These are phyloP conservation scores for Phytophthora melonis DNA, from an alignment of 352 stramenopile species.

Conservation along the genomic window DNA sequence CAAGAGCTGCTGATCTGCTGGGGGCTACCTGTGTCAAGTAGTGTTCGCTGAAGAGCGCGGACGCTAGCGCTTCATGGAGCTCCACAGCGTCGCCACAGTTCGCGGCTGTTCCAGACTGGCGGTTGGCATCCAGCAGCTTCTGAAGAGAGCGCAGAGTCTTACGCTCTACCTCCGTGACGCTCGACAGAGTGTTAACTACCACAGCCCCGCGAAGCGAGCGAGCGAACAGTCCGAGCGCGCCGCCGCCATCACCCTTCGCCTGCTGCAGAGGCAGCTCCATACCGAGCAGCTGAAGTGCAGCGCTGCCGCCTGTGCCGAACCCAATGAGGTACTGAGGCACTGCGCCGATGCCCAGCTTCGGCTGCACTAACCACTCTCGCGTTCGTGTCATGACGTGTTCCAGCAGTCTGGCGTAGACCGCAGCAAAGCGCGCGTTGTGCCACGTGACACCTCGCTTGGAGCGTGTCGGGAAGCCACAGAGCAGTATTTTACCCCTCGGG, in stretches of 20 bases:
- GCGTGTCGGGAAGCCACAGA: conserved; percentile 65
- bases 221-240: conserved; percentile 50
- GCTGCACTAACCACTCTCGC: conserved; percentile 78
- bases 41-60: conserved; percentile 63
- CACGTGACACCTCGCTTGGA: conserved; percentile 48
- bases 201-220: conserved; percentile 59
- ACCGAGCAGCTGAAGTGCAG: conserved; percentile 59
- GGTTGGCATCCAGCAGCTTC: conserved; percentile 20
- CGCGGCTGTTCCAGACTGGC: not conserved
- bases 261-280: conserved; percentile 51
- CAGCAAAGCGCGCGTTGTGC: conserved; percentile 60
- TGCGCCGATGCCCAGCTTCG: conserved; percentile 66
- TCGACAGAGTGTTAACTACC: conserved; percentile 57
- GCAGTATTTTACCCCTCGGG: conserved; percentile 67
- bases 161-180: conserved; percentile 36
- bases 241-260: conserved; percentile 19
- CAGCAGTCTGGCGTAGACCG: conserved; percentile 59
- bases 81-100: conserved; percentile 38
- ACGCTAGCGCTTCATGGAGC: conserved; percentile 58
- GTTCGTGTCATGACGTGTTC: conserved; percentile 58
- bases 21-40: conserved; percentile 66
- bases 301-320: conserved; percentile 65
- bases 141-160: conserved; percentile 34
- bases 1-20: conserved; percentile 52
- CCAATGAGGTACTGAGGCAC: conserved; percentile 74